Percentiles rank a stretch among this genome's conserved stretches.
Evolutionary conservation across 163 green algal genomes (phyloP).

Genomic region (Volvox carteri): DNA sequence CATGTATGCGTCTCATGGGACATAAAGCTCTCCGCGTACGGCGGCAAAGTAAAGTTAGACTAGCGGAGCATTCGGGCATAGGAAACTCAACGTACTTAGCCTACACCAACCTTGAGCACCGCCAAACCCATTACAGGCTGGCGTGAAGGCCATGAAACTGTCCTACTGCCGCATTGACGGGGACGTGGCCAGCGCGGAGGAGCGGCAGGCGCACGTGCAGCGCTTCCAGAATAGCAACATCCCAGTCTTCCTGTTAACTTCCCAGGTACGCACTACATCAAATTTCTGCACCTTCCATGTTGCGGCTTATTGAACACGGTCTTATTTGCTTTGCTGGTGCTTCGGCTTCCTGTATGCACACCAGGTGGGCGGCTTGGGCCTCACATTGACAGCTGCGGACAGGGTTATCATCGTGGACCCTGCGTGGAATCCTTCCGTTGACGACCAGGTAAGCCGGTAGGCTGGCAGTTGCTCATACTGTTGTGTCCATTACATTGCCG

Average conservation of each 20-base stretch:
- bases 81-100: too few species aligned
- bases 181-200: slow-evolving; percentile 72
- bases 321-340: too few species aligned
- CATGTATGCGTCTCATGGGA: too few species aligned
- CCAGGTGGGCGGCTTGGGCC: slow-evolving; percentile 92
- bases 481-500: too few species aligned
- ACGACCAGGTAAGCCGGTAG: slow-evolving; percentile 45
- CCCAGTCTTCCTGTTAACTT: slow-evolving; percentile 95
- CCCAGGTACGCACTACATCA: too few species aligned
- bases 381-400: slow-evolving; percentile 94
- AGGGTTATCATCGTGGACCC: slow-evolving; percentile 96
- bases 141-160: slow-evolving; percentile 65
- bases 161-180: slow-evolving; percentile 90
- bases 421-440: slow-evolving; percentile 90
- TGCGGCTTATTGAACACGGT: too few species aligned
- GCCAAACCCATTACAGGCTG: slow-evolving; percentile 58
- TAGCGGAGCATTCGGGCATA: too few species aligned
- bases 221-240: slow-evolving; percentile 81
- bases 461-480: background rate
- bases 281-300: background rate
- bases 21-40: too few species aligned
- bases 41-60: too few species aligned
- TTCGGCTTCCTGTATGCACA: background rate
- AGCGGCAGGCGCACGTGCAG: slow-evolving; percentile 77
- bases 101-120: too few species aligned